Percentiles rank a stretch among this genome's conserved stretches.
Conservation (phyloP, 208 protist genomes). For the Crithidia thermophila region DNA sequence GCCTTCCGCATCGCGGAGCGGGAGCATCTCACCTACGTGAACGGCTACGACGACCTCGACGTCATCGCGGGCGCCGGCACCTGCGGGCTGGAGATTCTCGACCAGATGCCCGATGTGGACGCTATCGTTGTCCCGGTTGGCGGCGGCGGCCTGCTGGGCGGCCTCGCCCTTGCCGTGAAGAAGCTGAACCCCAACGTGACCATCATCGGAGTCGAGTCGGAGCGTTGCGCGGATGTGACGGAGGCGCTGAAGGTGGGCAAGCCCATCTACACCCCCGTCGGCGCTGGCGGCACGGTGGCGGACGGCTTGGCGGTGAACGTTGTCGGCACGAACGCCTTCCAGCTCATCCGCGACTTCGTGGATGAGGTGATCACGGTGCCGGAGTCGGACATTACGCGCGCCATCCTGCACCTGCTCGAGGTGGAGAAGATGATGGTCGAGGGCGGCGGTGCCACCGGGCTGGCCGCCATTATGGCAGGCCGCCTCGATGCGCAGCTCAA, state of each 20-base stretch:
- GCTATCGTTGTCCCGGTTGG: constrained; percentile 90
- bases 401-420: constrained; percentile 88
- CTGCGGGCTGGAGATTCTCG: constrained; percentile 88
- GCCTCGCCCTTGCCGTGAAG: constrained; percentile 87
- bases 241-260: constrained; percentile 60
- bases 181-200: constrained; percentile 68
- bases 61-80: constrained; percentile 92
- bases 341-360: constrained; percentile 63
- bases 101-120: constrained; percentile 85
- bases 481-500: constrained; percentile 48
- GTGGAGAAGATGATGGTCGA: constrained; percentile 91
- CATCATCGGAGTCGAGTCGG: constrained; percentile 89
- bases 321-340: constrained; percentile 79
- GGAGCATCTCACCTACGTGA: constrained; percentile 75
- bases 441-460: constrained; percentile 73
- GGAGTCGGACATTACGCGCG: constrained; percentile 81
- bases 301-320: constrained; percentile 91
- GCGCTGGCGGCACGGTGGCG: constrained; percentile 75
- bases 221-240: constrained; percentile 57
- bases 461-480: constrained; percentile 78
- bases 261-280: constrained; percentile 50
- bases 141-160: constrained; percentile 88
- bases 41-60: constrained; percentile 87
- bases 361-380: constrained; percentile 76
- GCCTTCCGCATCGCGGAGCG: constrained; percentile 44